These are phyloP conservation scores for Exophiala xenobiotica DNA, from an alignment of 2,329 filamentous ascomycete genomes.

Conservation along the genomic window DNA sequence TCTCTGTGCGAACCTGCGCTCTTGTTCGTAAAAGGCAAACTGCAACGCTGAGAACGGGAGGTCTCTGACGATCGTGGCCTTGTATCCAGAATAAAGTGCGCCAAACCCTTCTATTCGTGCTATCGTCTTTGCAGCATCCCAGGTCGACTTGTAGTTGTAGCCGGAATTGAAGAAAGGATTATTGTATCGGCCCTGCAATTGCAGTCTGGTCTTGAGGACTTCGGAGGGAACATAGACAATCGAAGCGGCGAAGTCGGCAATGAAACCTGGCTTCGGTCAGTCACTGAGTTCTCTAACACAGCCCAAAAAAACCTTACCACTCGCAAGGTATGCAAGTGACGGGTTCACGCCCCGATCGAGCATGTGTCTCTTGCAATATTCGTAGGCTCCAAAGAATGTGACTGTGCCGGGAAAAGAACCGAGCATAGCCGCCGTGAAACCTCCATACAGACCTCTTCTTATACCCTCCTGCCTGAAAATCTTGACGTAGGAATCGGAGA, in stretches of 20 bases:
- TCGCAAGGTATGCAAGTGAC: conserved; percentile 79
- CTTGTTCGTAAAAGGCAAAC: conserved; percentile 98
- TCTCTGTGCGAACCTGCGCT: conserved; percentile 74
- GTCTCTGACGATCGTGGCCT: conserved; percentile 90
- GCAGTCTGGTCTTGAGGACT: conserved; percentile 93
- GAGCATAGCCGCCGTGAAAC: conserved; percentile 85
- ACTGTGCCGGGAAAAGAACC: conserved; percentile 93
- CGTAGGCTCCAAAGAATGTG: conserved; percentile 94
- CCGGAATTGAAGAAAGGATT: conserved; percentile 92
- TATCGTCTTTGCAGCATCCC: conserved; percentile 83
- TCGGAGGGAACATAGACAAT: conserved; percentile 95
- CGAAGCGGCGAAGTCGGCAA: conserved; percentile 89
- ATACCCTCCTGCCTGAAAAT: conserved; percentile 93
- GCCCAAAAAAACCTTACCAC: conserved; percentile 56
- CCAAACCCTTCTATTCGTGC: conserved; percentile 75
- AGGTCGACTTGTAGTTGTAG: conserved; percentile 89
- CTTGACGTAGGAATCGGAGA: conserved; percentile 86
- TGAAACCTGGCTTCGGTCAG: conserved; percentile 54
- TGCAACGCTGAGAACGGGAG: conserved; percentile 94
- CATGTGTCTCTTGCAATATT: conserved; percentile 88
- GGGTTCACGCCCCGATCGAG: conserved; percentile 80
- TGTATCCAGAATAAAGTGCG: conserved; percentile 95
- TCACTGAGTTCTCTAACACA: neutral
- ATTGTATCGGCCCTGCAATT: conserved; percentile 91
- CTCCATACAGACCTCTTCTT: conserved; percentile 81